Evolutionary conservation across 2,329 filamentous ascomycete species (phyloP).

Genomic region (Hyphodiscus sp.): DNA sequence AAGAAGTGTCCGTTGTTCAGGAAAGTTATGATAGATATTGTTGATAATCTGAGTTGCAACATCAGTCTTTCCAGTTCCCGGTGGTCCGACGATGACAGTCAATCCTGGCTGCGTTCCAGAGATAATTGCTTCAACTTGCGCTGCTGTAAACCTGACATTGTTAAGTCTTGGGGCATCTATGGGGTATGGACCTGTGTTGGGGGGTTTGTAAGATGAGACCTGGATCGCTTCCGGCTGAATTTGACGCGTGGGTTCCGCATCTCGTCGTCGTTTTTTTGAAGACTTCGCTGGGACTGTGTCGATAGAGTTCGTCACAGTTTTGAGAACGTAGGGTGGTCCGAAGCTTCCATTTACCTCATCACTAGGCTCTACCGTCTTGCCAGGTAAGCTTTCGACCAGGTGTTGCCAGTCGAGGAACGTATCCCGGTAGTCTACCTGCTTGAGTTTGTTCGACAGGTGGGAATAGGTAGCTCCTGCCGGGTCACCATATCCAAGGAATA

Average conservation of each 20-base stretch:
- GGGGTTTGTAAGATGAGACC: slow-evolving; percentile 84
- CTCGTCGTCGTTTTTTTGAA: slow-evolving; percentile 82
- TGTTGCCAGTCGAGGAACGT: slow-evolving; percentile 97
- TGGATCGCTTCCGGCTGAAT: slow-evolving; percentile 61
- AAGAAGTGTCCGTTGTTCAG: slow-evolving; percentile 81
- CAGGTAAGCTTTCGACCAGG: slow-evolving; percentile 81
- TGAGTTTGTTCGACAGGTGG: slow-evolving; percentile 69
- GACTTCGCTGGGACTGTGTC: slow-evolving; percentile 48
- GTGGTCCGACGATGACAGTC: slow-evolving; percentile 89
- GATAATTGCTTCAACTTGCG: slow-evolving; percentile 86
- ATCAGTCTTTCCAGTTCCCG: slow-evolving; percentile 98
- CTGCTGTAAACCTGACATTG: slow-evolving; percentile 77
- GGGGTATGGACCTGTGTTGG: slow-evolving; percentile 84
- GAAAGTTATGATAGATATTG: slow-evolving; percentile 98
- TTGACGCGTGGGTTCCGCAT: slow-evolving; percentile 60
- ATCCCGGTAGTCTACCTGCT: slow-evolving; percentile 81
- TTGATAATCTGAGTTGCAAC: slow-evolving; percentile 98
- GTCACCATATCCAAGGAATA: slow-evolving; percentile 96
- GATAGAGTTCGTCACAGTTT: slow-evolving; percentile 51
- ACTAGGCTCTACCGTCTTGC: slow-evolving; percentile 74
- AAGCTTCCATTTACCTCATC: slow-evolving; percentile 68
- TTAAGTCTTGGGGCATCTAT: slow-evolving; percentile 79
- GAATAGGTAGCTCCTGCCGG: slow-evolving; percentile 83
- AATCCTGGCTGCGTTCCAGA: slow-evolving; percentile 92
- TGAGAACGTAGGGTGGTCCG: slow-evolving; percentile 79